Evolutionary conservation across 495 filamentous ascomycete genomes (phyloP), one percentile per base, ranked within the genome.

Genomic region (Daldinia bambusicola): DNA sequence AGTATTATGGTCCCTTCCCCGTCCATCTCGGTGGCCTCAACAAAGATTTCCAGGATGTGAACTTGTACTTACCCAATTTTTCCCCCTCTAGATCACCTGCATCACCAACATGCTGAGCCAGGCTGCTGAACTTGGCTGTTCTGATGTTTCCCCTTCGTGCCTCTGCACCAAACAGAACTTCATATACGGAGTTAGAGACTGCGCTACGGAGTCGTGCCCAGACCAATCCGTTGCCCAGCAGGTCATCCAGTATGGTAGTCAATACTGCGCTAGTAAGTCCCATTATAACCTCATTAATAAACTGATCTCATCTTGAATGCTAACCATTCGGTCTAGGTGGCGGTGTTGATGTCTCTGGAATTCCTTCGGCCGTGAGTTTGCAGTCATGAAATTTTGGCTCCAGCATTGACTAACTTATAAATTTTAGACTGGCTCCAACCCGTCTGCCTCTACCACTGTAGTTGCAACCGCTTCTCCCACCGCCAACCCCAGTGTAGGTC

Each of bases 181-280:
- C 79, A 77, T 79, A 66, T 91, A 88, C 75, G 93, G 93, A 75
- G 83, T 97, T 66, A 90, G 87, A 53, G 93, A 97, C 81, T 97
- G 93, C 85, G 86, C 91, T 57, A 78, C 81, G 62, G 78, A 90
- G 80, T 84, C 86, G 56, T 96, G 93, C 83, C 78, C 80, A 13
- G 59, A 74, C 36, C 66, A 76, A 6, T 64, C 64, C n/a, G 60
- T 67, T 1, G 77, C 78, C 55, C 64, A 75, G 43, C 61, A 66
- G 13, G 76, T 75, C 41, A 75, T 83, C 67, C 26, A 63, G 45
- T 82, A 78, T 64, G 81, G 71, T 50, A 70, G 78, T 62, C 64
- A 71, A 43, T 70, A 76, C 55, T 83, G 81, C 61, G 69, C 75
- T 45, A 50, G 72, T 72, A 74, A 52, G 76, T 69, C 36, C 18